phyloP scores from a whole-genome alignment of 2,329 filamentous ascomycete genomes.

The Mariannaea elegans region DNA sequence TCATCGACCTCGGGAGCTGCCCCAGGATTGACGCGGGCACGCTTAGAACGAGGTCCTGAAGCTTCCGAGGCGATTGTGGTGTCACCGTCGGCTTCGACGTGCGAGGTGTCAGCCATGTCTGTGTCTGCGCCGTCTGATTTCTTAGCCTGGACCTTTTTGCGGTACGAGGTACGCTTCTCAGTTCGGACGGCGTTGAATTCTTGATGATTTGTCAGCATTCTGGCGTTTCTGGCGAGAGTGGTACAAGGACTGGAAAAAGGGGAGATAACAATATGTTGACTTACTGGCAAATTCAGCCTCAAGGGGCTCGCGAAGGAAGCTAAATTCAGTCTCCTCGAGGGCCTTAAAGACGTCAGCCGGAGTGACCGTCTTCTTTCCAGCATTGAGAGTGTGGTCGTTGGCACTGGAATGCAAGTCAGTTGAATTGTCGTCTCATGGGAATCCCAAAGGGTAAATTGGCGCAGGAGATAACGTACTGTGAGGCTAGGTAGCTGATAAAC shows the following conservation, averaged over 20 bases:
- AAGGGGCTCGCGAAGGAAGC: conserved; percentile 73
- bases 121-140: conserved; percentile 55
- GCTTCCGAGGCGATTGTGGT: conserved; percentile 45
- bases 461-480: conserved; percentile 65
- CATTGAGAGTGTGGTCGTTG: conserved; percentile 72
- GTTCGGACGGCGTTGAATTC: conserved; percentile 79
- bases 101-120: conserved; percentile 48
- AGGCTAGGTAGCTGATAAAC: conserved; percentile 82
- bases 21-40: conserved; percentile 57
- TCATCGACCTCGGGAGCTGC: conserved; percentile 48
- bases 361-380: conserved; percentile 81
- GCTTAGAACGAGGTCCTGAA: conserved; percentile 51
- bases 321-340: conserved; percentile 79
- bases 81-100: conserved; percentile 45
- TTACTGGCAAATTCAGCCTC: conserved; percentile 80
- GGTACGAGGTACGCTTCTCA: conserved; percentile 78
- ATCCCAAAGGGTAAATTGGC: not conserved
- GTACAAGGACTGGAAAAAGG: not conserved
- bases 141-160: conserved; percentile 73
- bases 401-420: conserved; percentile 60
- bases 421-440: not conserved
- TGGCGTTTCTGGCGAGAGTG: not conserved
- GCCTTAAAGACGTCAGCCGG: conserved; percentile 80
- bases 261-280: conserved; percentile 41
- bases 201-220: conserved; percentile 39